Base-by-base conservation (phyloP, 768 basidiomycete species). In the Mycena epipterygia region DNA sequence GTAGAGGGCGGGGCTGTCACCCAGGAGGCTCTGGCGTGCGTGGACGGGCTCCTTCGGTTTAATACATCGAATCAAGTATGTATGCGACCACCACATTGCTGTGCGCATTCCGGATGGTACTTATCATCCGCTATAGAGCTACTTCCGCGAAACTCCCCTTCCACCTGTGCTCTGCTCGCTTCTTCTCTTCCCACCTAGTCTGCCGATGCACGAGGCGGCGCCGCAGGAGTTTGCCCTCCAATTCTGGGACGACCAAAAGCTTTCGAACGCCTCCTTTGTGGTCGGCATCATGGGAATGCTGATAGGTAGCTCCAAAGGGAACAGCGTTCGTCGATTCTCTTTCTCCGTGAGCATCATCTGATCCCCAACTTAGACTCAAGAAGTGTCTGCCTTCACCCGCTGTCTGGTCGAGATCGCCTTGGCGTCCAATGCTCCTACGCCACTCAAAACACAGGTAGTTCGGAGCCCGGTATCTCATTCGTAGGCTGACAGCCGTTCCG, bases 241-340 rank as follows among this genome's bases (percentile, higher is more conserved):
- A 78, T 96, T 96, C 80, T 99, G 98, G 98, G 95, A 97, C 73
- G 88, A 91, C 46, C 94, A 96, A 79, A 99, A 99, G 80, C 81
- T 88, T n/a, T 81, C 88, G 27, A 98, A 98, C 76, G 90, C 91
- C 1, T 86, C 88, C 0, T 81, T 96, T n/a, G 89, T 95, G 11
- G 83, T 99, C 3, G 91, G 91, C 23, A 89, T 98, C 67, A 90
- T 98, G 73, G 91, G 95, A 3, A 93, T 97, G 85, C 88, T 99
- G 12, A 86, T 96, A 37, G 86, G 88, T 14, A 73, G 72, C n/a
- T 88, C 88, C 44, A 93, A 93, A 77, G 91, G 91, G 59, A 83
- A 85, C 75, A 85, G 84, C 73, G 91, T 92, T 73, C 76, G 90
- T 85, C 29, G 32, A 52, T 16, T 32, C 70, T 25, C 27, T 35